phyloP scores from a whole-genome alignment of 2,329 filamentous ascomycete species.

The Penicillium sp. region DNA sequence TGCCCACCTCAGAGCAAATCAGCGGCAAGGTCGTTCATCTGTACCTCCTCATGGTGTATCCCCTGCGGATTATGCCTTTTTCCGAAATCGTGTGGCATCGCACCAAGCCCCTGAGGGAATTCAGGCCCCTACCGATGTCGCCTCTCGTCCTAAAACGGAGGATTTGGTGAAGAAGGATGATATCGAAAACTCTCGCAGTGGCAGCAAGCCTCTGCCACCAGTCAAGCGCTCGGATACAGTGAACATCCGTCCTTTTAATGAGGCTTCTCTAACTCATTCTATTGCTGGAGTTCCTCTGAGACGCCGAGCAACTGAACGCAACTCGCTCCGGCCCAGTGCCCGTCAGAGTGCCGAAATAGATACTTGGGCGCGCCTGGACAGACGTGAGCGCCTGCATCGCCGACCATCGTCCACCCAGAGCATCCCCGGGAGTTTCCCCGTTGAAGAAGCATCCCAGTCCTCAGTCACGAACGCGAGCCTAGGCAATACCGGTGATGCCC shows the following conservation, averaged over 20 bases:
- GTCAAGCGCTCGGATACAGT: background rate
- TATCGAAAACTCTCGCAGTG: background rate
- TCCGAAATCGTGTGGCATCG: background rate
- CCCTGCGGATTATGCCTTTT: background rate
- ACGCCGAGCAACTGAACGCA: conserved; percentile 24
- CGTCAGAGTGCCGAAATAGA: conserved; percentile 1
- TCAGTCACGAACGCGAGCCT: background rate
- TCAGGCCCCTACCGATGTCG: too few relatives aligned
- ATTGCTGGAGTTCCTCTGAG: background rate
- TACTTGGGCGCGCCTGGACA: conserved; percentile 21
- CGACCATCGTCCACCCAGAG: conserved; percentile 6
- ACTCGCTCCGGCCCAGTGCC: conserved; percentile 15
- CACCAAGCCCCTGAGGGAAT: background rate
- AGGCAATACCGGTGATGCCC: background rate
- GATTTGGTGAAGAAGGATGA: background rate
- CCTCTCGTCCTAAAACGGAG: too few relatives aligned
- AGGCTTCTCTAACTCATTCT: background rate
- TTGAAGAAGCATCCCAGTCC: conserved; percentile 10
- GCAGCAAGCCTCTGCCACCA: background rate
- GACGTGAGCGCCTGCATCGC: conserved; percentile 17
- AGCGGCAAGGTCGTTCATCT: conserved; percentile 8
- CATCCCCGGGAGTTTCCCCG: conserved; percentile 29
- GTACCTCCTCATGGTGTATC: background rate
- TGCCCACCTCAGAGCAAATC: conserved; percentile 32
- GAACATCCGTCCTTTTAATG: background rate